Conservation (phyloP, 2,329 filamentous ascomycete genomes). For the Xylaria sp. region DNA sequence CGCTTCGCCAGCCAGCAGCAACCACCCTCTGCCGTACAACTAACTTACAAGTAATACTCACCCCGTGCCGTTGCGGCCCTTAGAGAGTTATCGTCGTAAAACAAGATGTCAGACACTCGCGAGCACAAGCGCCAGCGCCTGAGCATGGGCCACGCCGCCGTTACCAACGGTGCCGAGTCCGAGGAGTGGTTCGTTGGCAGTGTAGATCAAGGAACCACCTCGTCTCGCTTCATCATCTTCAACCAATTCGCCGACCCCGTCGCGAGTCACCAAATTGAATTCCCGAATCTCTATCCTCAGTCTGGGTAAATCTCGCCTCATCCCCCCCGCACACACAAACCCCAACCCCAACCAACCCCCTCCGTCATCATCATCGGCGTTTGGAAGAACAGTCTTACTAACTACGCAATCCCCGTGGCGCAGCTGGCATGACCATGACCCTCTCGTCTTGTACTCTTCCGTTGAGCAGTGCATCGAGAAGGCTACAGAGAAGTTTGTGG, state of each 20-base stretch:
- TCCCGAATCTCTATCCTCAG: slow-evolving; percentile 76
- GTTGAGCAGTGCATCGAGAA: slow-evolving; percentile 76
- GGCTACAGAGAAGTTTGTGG: slow-evolving; percentile 64
- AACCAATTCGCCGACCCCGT: slow-evolving; percentile 71
- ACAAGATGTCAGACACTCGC: slow-evolving; percentile 25
- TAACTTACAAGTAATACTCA: too few relatives aligned
- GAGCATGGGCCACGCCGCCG: slow-evolving; percentile 8
- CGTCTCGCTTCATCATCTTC: slow-evolving; percentile 86
- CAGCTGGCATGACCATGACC: slow-evolving; percentile 89
- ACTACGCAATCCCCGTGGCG: slow-evolving; percentile 4
- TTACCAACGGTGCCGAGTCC: slow-evolving; percentile 8
- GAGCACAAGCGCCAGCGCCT: slow-evolving; percentile 25
- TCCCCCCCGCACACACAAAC: not conserved
- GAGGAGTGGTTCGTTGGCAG: slow-evolving; percentile 70
- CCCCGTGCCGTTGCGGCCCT: slow-evolving; percentile 5
- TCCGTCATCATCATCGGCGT: not conserved
- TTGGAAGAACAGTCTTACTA: slow-evolving; percentile 2
- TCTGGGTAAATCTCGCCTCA: slow-evolving; percentile 59
- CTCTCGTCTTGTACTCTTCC: slow-evolving; percentile 66
- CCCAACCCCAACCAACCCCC: too few relatives aligned
- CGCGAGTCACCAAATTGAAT: slow-evolving; percentile 80
- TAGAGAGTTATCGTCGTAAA: slow-evolving; percentile 11
- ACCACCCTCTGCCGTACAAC: slow-evolving; percentile 7
- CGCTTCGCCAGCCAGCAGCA: slow-evolving; percentile 10
- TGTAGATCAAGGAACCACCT: slow-evolving; percentile 89